Base-by-base conservation (phyloP, 2,329 filamentous ascomycete genomes). In the Claviceps sp. region DNA sequence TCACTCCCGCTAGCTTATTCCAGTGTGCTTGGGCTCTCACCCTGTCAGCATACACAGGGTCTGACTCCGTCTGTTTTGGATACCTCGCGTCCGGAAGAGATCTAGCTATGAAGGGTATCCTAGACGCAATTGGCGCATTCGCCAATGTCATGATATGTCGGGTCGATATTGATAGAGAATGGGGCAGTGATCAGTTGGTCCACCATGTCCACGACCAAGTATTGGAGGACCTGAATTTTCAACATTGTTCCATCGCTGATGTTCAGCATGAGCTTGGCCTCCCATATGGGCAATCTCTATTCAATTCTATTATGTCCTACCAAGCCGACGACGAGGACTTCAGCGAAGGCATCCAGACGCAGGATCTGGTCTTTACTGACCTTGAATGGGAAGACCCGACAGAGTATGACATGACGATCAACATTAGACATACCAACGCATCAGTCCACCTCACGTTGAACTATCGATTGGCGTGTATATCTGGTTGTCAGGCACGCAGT, bases 181-280 rank as follows among this genome's bases (percentile, higher is more conserved):
- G 2, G 50, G 16, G 7, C 14, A 22, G 34, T 16, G 9, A 45
- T 20, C 5, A 45, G 29, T 49, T 49, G 39, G 17, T 42, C 11
- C 23, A 20, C 23, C 13, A 39, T 14, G 38, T 75, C 0, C 74
- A 77, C 40, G 61, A 62, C 13, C 68, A 76, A 51, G 72, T 73
- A 14, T 66, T 73, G 17, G 61, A 66, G 39, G 69, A 70, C 38
- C 64, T 78, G 51, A 63, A 68, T 1, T 68, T 77, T 55, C 75
- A 78, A 53, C 69, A 66, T 52, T 74, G 72, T 55, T 76, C 75
- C 1, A 62, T 75, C 17, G 71, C 71, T 3, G 68, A 69, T 48
- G 70, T 75, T 11, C 71, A 74, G 50, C 63, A 63, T 34, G 60
- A 60, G 17, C 50, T 66, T 4, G 56, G 56, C 9, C n/a, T 53